Evolutionary conservation across 2,329 filamentous ascomycete species (phyloP).

Genomic region (Dactylella cylindrospora): DNA sequence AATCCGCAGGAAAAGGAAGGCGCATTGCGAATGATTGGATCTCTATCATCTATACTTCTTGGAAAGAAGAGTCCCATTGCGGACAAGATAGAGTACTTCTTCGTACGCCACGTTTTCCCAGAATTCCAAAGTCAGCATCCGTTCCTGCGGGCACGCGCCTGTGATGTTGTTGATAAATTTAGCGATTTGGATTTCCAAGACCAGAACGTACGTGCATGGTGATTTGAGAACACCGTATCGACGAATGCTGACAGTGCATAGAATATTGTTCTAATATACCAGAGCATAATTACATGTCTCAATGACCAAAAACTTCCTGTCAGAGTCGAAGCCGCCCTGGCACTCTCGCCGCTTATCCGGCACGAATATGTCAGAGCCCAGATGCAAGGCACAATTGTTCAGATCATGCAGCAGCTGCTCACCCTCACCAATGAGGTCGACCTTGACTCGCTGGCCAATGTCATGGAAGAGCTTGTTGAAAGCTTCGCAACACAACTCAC

Average conservation of each 20-base stretch:
- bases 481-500: constrained; percentile 97
- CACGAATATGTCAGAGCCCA: constrained; percentile 90
- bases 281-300: constrained; percentile 96
- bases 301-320: constrained; percentile 90
- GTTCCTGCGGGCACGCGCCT: constrained; percentile 89
- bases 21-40: constrained; percentile 94
- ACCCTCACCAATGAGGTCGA: constrained; percentile 98
- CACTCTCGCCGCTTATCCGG: constrained; percentile 89
- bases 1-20: constrained; percentile 95
- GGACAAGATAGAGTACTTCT: constrained; percentile 96
- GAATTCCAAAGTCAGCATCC: constrained; percentile 92
- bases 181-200: constrained; percentile 97
- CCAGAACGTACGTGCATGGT: constrained; percentile 59
- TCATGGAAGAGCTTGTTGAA: constrained; percentile 99
- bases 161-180: constrained; percentile 97
- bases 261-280: constrained; percentile 93
- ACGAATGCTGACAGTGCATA: constrained; percentile 13
- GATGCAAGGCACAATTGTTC: constrained; percentile 97
- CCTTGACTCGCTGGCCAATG: constrained; percentile 93
- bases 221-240: neutral
- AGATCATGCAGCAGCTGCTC: constrained; percentile 98
- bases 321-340: constrained; percentile 87
- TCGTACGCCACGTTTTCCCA: constrained; percentile 96
- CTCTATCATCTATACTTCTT: constrained; percentile 86
- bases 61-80: constrained; percentile 98